Base-by-base conservation (phyloP, 768 basidiomycete genomes). In the Paxillus involutus region DNA sequence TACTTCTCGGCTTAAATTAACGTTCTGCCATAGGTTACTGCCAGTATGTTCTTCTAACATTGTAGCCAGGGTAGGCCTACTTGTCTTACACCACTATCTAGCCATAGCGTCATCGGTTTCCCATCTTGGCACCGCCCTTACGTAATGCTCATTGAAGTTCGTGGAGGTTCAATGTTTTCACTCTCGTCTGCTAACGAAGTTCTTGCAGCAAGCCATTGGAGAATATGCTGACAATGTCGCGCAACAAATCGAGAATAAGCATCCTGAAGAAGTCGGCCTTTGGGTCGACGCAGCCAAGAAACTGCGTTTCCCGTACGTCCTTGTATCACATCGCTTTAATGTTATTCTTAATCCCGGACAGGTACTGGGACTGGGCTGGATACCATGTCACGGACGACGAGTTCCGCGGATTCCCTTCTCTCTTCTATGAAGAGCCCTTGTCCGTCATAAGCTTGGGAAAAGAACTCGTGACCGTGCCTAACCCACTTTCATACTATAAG, bases 291-390 rank as follows among this genome's bases (percentile, higher is more conserved):
- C 57, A 21, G 63, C 68, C 12, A 58, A 64, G 36, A 45, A 65
- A 36, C 51, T 68, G 30, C 59, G 67, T 6, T 70, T 70, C 44
- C 69, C 69, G 64, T 63, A 14, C 14, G 68, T 56, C 32, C 40
- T 41, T 35, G 33, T 32, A 10, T 40, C 26, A 35, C 19, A 7
- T 4, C 16, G 32, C 19, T 14, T 21, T 17, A 30, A 21, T 13
- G 10, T 12, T 36, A 9, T 43, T 45, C n/a, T 30, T 54, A 41
- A 56, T 42, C 35, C n/a, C 43, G 3, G 19, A 13, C 46, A 69
- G 63, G 29, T 68, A 62, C 47, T 69, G 68, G 65, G 65, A 69
- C 49, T 69, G 68, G 66, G 67, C 60, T 2, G 66, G 57, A 19
- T 57, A 54, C 11, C 49, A 44, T 44, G 59, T 64, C 13, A 49